Evolutionary conservation across 331 rosid species (phyloP).

Genomic region (Ulmus americana): DNA sequence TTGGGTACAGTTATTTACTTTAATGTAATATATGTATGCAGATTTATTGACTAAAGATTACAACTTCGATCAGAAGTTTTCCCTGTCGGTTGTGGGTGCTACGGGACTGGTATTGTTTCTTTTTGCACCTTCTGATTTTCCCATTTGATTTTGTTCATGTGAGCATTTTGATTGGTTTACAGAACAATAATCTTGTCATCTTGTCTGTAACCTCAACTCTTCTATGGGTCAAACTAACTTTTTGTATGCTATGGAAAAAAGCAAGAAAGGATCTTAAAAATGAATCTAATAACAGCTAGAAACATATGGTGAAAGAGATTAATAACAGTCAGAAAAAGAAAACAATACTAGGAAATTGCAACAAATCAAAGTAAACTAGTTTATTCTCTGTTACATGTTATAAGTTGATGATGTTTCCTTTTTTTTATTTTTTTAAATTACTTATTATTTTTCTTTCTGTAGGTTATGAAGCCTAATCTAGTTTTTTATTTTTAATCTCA

Average conservation of each 20-base stretch:
- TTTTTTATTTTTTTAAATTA: neutral
- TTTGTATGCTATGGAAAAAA: neutral
- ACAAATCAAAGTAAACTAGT: neutral
- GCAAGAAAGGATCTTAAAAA: neutral
- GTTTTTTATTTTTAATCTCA: conserved; percentile 22
- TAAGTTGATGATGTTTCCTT: neutral
- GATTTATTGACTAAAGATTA: conserved; percentile 84
- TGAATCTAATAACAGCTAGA: neutral
- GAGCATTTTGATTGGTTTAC: conserved; percentile 3
- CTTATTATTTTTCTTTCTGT: neutral
- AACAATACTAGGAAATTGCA: neutral
- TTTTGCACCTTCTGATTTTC: conserved; percentile 10
- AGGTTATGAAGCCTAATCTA: conserved; percentile 6
- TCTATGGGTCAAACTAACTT: neutral
- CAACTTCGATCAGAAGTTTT: conserved; percentile 80
- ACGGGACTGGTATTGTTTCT: conserved; percentile 62
- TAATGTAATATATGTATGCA: conserved; percentile 27
- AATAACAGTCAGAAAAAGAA: neutral
- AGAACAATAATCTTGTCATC: conserved; percentile 6
- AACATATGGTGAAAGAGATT: neutral
- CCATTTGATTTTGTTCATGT: conserved; percentile 5
- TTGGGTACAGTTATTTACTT: neutral
- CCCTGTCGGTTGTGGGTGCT: conserved; percentile 54
- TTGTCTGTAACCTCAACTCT: neutral
- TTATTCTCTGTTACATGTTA: too few relatives aligned